These are phyloP conservation scores for Colletotrichum navitas DNA, from an alignment of 2,329 filamentous ascomycete species.

Conservation along the genomic window DNA sequence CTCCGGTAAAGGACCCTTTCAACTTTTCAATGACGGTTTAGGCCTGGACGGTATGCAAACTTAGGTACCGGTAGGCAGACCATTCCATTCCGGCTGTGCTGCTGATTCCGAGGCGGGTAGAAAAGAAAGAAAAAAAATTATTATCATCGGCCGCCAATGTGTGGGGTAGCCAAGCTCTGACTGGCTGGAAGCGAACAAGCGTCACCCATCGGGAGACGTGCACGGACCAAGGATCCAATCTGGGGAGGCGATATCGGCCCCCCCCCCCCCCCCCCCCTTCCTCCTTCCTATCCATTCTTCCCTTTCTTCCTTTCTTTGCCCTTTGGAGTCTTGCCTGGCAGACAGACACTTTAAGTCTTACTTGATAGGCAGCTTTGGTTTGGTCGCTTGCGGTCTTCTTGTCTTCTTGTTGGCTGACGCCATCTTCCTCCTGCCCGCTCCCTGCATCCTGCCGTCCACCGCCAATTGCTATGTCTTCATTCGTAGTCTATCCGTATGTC, in stretches of 20 bases:
- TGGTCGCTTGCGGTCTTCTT: not conserved
- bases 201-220: constrained; percentile 11
- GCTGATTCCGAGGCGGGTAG: constrained; percentile 29
- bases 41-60: not conserved
- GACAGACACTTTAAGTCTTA: too few relatives aligned
- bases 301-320: too few relatives aligned
- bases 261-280: not conserved
- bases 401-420: not conserved
- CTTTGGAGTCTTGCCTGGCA: too few relatives aligned
- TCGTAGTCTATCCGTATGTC: not conserved
- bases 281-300: not conserved
- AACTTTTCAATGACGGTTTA: not conserved
- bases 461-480: not conserved
- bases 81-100: not conserved
- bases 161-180: constrained; percentile 30
- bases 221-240: constrained; percentile 33
- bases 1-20: constrained; percentile 2
- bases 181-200: constrained; percentile 30
- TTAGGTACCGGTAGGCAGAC: too few relatives aligned
- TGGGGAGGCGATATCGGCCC: constrained; percentile 42
- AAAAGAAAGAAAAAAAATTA: not conserved
- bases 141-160: constrained; percentile 38
- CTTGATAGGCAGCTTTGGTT: not conserved
- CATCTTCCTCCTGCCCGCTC: not conserved
- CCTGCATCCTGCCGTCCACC: constrained; percentile 9